phyloP scores from a whole-genome alignment of 108 stramenopile genomes.

The Discostella pseudostelligera region DNA sequence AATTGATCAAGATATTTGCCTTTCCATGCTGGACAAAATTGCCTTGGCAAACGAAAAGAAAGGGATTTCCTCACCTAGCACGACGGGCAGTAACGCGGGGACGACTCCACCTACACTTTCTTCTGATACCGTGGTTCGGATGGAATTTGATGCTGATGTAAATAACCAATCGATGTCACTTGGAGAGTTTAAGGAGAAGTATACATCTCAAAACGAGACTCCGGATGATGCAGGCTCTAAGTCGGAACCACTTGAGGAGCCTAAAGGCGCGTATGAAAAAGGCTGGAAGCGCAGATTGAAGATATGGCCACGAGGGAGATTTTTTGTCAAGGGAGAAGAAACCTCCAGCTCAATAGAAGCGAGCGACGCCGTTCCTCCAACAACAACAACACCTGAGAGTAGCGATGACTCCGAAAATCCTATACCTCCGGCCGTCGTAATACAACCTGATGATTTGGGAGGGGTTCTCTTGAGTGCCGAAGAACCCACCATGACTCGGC shows the following conservation, averaged over 20 bases:
- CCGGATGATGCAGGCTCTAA: conserved; percentile 4
- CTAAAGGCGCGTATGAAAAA: conserved; percentile 22
- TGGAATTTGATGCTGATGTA: conserved; percentile 32
- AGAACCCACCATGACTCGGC: conserved; percentile 83
- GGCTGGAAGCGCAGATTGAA: conserved; percentile 16
- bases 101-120: conserved; percentile 10
- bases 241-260: conserved; percentile 22
- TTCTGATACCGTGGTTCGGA: conserved; percentile 23
- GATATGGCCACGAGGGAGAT: conserved; percentile 10
- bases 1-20: conserved; percentile 77
- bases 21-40: conserved; percentile 81
- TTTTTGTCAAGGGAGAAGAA: conserved; percentile 14
- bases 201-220: conserved; percentile 22
- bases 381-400: neutral
- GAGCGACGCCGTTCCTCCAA: neutral
- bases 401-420: conserved; percentile 33
- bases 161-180: conserved; percentile 24
- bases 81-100: neutral
- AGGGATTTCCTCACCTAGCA: neutral
- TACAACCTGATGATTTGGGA: conserved; percentile 57
- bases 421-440: conserved; percentile 15
- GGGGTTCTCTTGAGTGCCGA: conserved; percentile 73
- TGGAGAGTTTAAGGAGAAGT: conserved; percentile 25
- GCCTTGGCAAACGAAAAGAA: conserved; percentile 39
- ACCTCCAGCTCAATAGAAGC: neutral